A percentile compares a stretch with the other conserved stretches of the same genome.
Evolutionary conservation across 2,329 filamentous ascomycete species (phyloP).

Genomic region (Exophiala oligosperma): DNA sequence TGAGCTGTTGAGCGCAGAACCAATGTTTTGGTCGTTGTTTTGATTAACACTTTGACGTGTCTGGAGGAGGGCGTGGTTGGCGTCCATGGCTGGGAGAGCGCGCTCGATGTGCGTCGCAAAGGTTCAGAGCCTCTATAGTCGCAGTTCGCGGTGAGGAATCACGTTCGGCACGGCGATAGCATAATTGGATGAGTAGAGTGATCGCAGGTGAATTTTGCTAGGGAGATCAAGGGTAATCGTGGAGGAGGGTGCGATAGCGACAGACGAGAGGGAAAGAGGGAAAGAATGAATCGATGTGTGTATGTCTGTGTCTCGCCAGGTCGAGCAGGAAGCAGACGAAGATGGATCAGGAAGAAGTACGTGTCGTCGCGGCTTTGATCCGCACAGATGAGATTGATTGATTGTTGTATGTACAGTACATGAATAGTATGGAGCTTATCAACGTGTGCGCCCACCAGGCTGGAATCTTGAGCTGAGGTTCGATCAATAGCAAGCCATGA

Average conservation of each 20-base stretch:
- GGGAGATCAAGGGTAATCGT: neutral
- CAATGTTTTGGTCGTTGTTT: slow-evolving; percentile 34
- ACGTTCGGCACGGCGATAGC: too few relatives aligned
- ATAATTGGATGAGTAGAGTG: neutral
- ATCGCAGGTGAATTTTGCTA: neutral
- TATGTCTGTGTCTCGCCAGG: neutral
- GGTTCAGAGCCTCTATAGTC: neutral
- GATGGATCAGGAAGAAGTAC: neutral
- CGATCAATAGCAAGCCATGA: neutral
- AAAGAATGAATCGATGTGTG: neutral
- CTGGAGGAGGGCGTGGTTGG: slow-evolving; percentile 8
- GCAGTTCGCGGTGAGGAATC: too few relatives aligned
- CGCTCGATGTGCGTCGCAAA: neutral
- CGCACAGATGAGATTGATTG: neutral
- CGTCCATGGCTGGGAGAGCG: slow-evolving; percentile 12
- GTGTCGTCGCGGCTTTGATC: neutral
- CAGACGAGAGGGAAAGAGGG: neutral
- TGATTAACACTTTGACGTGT: slow-evolving; percentile 15
- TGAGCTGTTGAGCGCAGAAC: slow-evolving; percentile 30
- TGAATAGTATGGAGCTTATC: neutral
- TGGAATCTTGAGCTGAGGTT: too few relatives aligned
- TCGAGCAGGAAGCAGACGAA: neutral
- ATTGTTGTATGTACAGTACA: neutral
- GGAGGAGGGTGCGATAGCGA: too few relatives aligned
- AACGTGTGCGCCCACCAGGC: too few relatives aligned